phyloP scores from a whole-genome alignment of 2,329 filamentous ascomycete genomes.

The Amesomyces nigricolor region DNA sequence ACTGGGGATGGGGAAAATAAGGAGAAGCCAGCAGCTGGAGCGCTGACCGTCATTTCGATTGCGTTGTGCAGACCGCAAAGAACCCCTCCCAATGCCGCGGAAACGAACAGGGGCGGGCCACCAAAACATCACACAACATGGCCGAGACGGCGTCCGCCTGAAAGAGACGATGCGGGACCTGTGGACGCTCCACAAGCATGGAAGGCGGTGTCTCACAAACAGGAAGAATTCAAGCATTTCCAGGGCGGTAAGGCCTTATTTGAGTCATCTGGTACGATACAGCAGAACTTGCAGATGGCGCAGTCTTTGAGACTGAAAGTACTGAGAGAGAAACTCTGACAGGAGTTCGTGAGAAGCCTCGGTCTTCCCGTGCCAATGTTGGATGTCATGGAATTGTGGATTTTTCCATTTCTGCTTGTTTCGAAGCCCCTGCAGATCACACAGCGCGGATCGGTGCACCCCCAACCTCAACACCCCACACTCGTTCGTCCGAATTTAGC shows the following conservation, averaged over 20 bases:
- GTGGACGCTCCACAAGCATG: constrained; percentile 8
- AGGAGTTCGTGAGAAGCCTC: too few species aligned
- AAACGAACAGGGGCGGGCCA: constrained; percentile 23
- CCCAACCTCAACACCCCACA: neutral
- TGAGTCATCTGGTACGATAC: too few species aligned
- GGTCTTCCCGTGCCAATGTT: too few species aligned
- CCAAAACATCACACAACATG: constrained; percentile 3
- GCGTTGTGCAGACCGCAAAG: neutral
- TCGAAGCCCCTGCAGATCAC: neutral
- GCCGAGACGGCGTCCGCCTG: neutral
- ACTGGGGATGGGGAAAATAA: neutral
- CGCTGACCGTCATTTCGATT: constrained; percentile 10
- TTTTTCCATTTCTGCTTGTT: neutral
- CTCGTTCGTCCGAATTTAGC: neutral
- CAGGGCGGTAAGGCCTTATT: too few species aligned
- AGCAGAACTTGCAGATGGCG: too few species aligned
- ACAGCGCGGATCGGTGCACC: neutral
- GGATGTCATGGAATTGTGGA: neutral
- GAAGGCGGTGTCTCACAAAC: too few species aligned
- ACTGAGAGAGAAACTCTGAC: too few species aligned
- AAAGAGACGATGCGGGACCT: neutral
- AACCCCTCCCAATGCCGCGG: constrained; percentile 18
- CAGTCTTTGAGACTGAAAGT: too few species aligned
- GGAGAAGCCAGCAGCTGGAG: neutral
- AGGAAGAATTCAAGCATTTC: too few species aligned